A percentile compares a stretch with the other conserved stretches of the same genome.
Conservation (phyloP, 306 rosid genomes). For the Hylodesmum podocarpum region DNA sequence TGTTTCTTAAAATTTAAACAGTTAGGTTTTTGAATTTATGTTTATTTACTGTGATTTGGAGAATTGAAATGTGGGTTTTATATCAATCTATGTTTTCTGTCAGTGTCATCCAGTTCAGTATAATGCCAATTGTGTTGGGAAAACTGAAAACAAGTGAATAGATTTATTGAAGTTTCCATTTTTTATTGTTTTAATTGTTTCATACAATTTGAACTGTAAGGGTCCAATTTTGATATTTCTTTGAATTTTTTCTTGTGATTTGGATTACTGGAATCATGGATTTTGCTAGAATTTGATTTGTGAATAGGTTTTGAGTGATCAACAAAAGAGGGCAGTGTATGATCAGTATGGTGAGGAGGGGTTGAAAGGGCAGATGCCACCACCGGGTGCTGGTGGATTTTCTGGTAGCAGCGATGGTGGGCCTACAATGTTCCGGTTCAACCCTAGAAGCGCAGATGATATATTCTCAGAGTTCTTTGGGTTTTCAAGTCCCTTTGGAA, state of each 20-base stretch:
- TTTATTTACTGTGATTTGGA: conserved; percentile 7
- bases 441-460: conserved; percentile 74
- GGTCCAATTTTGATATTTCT: not conserved
- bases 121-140: not conserved
- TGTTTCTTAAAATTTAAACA: not conserved
- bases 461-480: conserved; percentile 81
- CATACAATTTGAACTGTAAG: not conserved
- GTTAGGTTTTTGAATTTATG: not conserved
- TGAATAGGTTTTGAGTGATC: conserved; percentile 83
- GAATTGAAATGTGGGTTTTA: not conserved
- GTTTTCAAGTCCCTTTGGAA: conserved; percentile 59
- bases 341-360: conserved; percentile 97
- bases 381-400: conserved; percentile 60
- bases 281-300: not conserved
- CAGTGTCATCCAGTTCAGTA: not conserved
- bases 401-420: conserved; percentile 48
- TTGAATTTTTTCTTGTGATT: not conserved
- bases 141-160: not conserved
- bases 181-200: not conserved
- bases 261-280: conserved; percentile 15
- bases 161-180: not conserved
- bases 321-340: conserved; percentile 79
- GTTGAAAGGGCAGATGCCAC: conserved; percentile 73
- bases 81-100: not conserved
- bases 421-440: conserved; percentile 61